Percentiles rank a stretch among this genome's conserved stretches.
phyloP scores from a whole-genome alignment of 2,329 filamentous ascomycete genomes.

The Chaetomium strumarium region DNA sequence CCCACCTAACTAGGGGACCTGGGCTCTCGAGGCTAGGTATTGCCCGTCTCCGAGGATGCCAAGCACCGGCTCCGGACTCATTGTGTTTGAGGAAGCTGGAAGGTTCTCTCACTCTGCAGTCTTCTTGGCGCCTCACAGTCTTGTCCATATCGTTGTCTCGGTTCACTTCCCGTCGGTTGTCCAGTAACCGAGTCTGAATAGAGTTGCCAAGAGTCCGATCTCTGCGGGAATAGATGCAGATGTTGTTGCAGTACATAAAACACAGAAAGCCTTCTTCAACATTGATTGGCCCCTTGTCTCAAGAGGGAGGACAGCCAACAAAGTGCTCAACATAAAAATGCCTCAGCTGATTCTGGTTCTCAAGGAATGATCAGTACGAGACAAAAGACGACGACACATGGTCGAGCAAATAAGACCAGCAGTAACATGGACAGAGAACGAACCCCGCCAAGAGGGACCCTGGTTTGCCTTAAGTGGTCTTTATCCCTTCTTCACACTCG shows the following conservation, averaged over 20 bases:
- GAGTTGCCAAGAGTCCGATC: conserved; percentile 5
- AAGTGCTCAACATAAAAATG: too few relatives aligned
- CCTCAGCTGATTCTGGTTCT: too few relatives aligned
- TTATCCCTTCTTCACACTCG: too few relatives aligned
- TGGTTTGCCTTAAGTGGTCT: too few relatives aligned
- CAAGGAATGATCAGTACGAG: too few relatives aligned
- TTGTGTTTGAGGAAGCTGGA: neutral
- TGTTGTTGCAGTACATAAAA: neutral
- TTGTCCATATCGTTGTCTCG: conserved; percentile 11
- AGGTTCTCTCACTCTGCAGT: neutral
- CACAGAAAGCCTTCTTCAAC: neutral
- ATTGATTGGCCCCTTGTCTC: neutral
- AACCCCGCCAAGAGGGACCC: too few relatives aligned
- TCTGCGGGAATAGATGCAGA: neutral
- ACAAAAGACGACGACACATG: too few relatives aligned
- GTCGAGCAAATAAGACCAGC: too few relatives aligned
- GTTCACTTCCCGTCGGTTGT: neutral
- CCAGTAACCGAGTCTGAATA: neutral
- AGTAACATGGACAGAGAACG: too few relatives aligned
- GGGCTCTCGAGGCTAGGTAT: too few relatives aligned
- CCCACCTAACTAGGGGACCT: conserved; percentile 4
- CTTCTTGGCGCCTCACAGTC: conserved; percentile 4
- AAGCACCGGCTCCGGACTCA: conserved; percentile 16
- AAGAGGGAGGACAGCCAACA: neutral
- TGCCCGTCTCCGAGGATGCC: too few relatives aligned